Evolutionary conservation across 495 filamentous ascomycete species (phyloP).

Genomic region (Penicillium roqueforti): DNA sequence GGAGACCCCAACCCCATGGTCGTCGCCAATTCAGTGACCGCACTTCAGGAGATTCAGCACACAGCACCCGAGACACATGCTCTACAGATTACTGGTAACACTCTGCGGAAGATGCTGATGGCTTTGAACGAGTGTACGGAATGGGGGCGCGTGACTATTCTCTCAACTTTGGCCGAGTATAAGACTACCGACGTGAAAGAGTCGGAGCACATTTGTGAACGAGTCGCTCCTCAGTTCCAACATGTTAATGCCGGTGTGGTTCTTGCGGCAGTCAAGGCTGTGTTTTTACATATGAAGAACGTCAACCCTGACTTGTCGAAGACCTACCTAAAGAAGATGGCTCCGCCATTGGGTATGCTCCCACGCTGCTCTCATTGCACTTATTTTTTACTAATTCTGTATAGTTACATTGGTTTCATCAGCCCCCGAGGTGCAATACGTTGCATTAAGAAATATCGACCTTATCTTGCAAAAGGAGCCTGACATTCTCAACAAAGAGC

Average conservation of each 20-base stretch:
- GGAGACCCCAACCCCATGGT: conserved; percentile 99
- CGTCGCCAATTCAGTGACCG: conserved; percentile 93
- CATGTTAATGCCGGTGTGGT: conserved; percentile 98
- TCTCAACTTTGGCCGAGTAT: conserved; percentile 86
- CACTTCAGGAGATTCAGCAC: conserved; percentile 86
- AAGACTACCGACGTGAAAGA: conserved; percentile 83
- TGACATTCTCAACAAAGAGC: conserved; percentile 93
- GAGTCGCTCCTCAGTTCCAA: conserved; percentile 94
- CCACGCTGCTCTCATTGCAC: conserved; percentile 8
- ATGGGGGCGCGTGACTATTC: conserved; percentile 96
- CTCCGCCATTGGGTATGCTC: conserved; percentile 76
- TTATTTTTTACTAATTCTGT: conserved; percentile 14
- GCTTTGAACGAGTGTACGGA: conserved; percentile 97
- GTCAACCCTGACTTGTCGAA: conserved; percentile 71
- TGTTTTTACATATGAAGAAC: conserved; percentile 93
- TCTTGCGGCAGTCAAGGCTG: conserved; percentile 91
- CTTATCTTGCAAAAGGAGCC: conserved; percentile 92
- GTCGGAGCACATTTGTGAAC: conserved; percentile 96
- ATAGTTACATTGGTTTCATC: conserved; percentile 93
- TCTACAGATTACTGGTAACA: conserved; percentile 71
- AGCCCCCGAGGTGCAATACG: conserved; percentile 95
- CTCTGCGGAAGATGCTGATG: conserved; percentile 92
- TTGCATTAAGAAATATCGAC: conserved; percentile 93
- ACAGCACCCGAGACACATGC: conserved; percentile 86
- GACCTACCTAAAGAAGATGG: conserved; percentile 96